A percentile compares a stretch with the other conserved stretches of the same genome.
Evolutionary conservation across 139 green algal species (phyloP).

Genomic region (Pseudopediastrum boryanum): DNA sequence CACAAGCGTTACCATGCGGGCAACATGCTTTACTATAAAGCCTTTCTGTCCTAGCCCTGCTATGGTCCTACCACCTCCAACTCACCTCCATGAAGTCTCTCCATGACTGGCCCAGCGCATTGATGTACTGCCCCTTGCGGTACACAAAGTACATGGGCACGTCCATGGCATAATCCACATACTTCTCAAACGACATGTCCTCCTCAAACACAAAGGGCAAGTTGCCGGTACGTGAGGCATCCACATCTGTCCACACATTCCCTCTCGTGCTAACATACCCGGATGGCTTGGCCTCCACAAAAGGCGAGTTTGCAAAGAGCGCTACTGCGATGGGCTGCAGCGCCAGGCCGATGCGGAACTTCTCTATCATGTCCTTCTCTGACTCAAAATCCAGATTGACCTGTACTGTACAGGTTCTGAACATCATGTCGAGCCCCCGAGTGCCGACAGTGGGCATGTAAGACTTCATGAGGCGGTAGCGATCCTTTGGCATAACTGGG

Average conservation of each 20-base stretch:
- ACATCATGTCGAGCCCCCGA: constrained; percentile 99
- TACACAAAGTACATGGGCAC: constrained; percentile 99
- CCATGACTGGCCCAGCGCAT: constrained; percentile 84
- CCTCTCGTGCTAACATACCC: constrained; percentile 52
- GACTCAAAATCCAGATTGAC: constrained; percentile 98
- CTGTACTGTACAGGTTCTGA: constrained; percentile 97
- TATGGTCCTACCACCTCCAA: too few relatives aligned
- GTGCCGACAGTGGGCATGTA: constrained; percentile 95
- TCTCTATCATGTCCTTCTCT: constrained; percentile 97
- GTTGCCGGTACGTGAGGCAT: constrained; percentile 83
- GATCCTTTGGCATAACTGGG: constrained; percentile 94
- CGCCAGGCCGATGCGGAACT: constrained; percentile 94
- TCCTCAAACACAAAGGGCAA: constrained; percentile 97
- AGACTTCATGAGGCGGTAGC: constrained; percentile 60
- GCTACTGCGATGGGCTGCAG: constrained; percentile 97
- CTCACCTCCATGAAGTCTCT: constrained; percentile 88
- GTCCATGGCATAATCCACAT: constrained; percentile 95
- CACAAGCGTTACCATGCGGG: too few relatives aligned
- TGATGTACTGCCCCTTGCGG: constrained; percentile 88
- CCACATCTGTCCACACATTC: constrained; percentile 94
- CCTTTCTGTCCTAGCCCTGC: too few relatives aligned
- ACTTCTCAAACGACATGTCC: constrained; percentile 91
- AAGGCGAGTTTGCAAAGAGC: constrained; percentile 97
- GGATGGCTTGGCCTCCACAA: constrained; percentile 91
- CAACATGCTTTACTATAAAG: too few relatives aligned